Evolutionary conservation across 345 rosid genomes (phyloP), one percentile per base, ranked within the genome.

Genomic region (Triadica sebifera): DNA sequence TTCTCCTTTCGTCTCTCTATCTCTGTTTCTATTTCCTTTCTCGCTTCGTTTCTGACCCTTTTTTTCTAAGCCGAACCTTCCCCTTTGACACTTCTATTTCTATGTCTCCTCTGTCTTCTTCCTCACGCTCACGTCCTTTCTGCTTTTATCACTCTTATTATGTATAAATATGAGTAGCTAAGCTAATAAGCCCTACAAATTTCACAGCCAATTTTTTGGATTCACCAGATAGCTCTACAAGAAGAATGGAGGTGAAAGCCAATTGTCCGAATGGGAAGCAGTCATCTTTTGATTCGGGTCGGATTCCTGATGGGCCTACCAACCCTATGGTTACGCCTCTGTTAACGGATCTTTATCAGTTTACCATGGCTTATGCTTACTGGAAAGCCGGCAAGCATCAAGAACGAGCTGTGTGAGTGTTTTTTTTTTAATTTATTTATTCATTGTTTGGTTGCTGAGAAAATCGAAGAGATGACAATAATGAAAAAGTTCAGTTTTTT

Each of bases 311-410:
- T 8, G 87, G 86, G 15, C 98, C 99, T 45, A 90, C 98, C 5
- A 95, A 95, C 80, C 94, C 98, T 20, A 93, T 95, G 93, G 97
- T 89, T 0, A 93, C 99, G 9, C 98, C 99, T n/a, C 88, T 95
- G 11, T 81, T 93, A 67, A 95, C 93, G 60, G 99, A 95, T 88
- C 98, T 89, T 59, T 95, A 93, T 78, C 98, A 95, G 90, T 95
- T 93, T 85, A 89, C 98, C 72, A 93, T 95, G 98, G 91, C 98
- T 53, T 95, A 91, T 65, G 97, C 99, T 82, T 93, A 91, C 78
- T 93, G 99, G 99, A 95, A 91, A 84, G 99, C 97, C 71, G 85
- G 87, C 67, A 95, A 95, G 83, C 94, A 93, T 71, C 55, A 79
- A 70, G 98, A 93, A 20, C 88, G 90, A 52, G 86, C 98, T 49